Base-by-base conservation (phyloP, 768 basidiomycete genomes). In the Pleurotus platypus region DNA sequence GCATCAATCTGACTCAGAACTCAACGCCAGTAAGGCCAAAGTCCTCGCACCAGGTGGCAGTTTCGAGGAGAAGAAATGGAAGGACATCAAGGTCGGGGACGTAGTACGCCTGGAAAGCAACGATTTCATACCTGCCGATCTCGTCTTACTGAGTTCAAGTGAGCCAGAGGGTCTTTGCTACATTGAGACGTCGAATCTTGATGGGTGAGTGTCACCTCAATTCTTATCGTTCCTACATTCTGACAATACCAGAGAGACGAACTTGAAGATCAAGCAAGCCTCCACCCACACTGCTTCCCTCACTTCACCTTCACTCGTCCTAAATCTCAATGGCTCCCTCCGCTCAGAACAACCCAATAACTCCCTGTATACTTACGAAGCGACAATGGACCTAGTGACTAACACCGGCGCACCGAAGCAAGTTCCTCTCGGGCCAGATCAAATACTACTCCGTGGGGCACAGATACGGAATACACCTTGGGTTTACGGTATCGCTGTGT, bases 151-250 rank as follows among this genome's bases (percentile, higher is more conserved):
- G 54, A 86, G 85, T 59, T 92, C 91, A 11, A 93, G 90, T 68
- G 97, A 99, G 69, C 97, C 97, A 0, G 97, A 99, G 68, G 94
- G 97, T 0, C 76, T 98, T 46, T 98, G 96, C 63, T 99, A 98
- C 68, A 92, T 98, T 60, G 97, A 99, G 71, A 99, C 97, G 0
- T 90, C 92, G 5, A 99, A 99, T 69, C 80, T 99, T 24, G 97
- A 99, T 65, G 97, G 96, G 94, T 95, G 77, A 62, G 74, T 62
- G 38, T 47, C 38, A 40, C 13, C 9, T 18, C 27, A 22, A 45
- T 6, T 4, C n/a, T 30, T 15, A 11, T 42, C 49, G 54, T 57
- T n/a, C 49, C 51, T 45, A 46, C 27, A 37, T 47, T 50, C 51
- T 37, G 46, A 59, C 46, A 46, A 47, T 40, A 42, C 53, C 63